phyloP scores from a whole-genome alignment of 2,329 filamentous ascomycete species.

The Metarhizium rileyi region DNA sequence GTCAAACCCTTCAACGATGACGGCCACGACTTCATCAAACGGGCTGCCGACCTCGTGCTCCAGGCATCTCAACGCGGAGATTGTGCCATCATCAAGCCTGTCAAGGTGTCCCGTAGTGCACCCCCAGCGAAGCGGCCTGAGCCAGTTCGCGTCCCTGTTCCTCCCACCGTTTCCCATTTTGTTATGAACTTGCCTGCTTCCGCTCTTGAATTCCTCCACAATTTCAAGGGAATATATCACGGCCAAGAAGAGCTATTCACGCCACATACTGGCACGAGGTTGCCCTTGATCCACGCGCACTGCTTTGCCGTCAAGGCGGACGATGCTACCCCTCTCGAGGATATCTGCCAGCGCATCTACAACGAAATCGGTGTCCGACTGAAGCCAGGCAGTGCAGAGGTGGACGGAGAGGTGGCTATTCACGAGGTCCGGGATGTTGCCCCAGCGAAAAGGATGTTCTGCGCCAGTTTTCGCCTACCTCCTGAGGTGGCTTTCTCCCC shows the following conservation, averaged over 20 bases:
- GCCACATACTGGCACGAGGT: slow-evolving; percentile 44
- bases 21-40: slow-evolving; percentile 69
- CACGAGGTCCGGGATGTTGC: slow-evolving; percentile 77
- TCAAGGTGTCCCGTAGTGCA: slow-evolving; percentile 27
- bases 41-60: slow-evolving; percentile 52
- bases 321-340: slow-evolving; percentile 53
- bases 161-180: slow-evolving; percentile 78
- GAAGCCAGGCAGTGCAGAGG: slow-evolving; percentile 34
- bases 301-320: slow-evolving; percentile 82
- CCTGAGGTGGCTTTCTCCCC: slow-evolving; percentile 67
- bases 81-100: slow-evolving; percentile 40
- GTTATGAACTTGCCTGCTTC: slow-evolving; percentile 96
- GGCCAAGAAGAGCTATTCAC: slow-evolving; percentile 57
- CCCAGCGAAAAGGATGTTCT: slow-evolving; percentile 94
- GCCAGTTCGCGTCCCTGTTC: slow-evolving; percentile 42
- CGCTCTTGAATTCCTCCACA: slow-evolving; percentile 70
- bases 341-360: slow-evolving; percentile 32
- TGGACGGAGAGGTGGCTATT: slow-evolving; percentile 43
- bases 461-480: slow-evolving; percentile 82
- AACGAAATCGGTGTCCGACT: slow-evolving; percentile 31
- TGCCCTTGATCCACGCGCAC: slow-evolving; percentile 88
- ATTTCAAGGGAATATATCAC: slow-evolving; percentile 63
- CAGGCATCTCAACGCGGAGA: slow-evolving; percentile 40
- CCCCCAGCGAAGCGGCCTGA: slow-evolving; percentile 26
- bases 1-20: slow-evolving; percentile 76